phyloP scores from a whole-genome alignment of 1,284 basidiomycete genomes.

The Irpex rosettiformis region DNA sequence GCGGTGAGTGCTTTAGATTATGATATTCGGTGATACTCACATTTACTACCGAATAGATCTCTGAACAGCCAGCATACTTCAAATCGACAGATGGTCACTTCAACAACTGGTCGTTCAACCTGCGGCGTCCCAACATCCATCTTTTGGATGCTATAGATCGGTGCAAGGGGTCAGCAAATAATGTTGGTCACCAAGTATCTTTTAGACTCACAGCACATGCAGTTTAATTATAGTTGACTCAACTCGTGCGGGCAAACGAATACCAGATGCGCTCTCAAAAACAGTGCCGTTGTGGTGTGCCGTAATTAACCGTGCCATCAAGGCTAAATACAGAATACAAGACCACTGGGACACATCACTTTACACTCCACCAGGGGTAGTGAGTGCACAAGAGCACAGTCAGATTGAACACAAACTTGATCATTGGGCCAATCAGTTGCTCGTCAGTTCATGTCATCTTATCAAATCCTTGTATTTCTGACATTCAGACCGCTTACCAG shows the following conservation, averaged over 20 bases:
- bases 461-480: not conserved
- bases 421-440: slow-evolving; percentile 62
- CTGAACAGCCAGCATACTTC: slow-evolving; percentile 69
- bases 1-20: slow-evolving; percentile 39
- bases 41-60: slow-evolving; percentile 16
- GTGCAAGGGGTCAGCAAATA: slow-evolving; percentile 51
- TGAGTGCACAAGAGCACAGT: slow-evolving; percentile 68
- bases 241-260: slow-evolving; percentile 89
- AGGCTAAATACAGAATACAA: slow-evolving; percentile 16
- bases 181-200: not conserved
- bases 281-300: slow-evolving; percentile 96
- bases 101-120: slow-evolving; percentile 83
- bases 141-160: slow-evolving; percentile 60
- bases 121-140: slow-evolving; percentile 84
- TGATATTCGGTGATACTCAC: not conserved
- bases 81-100: slow-evolving; percentile 97
- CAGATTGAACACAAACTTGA: slow-evolving; percentile 67
- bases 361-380: slow-evolving; percentile 62
- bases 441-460: slow-evolving; percentile 35
- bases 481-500: not conserved
- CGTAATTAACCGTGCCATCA: slow-evolving; percentile 78
- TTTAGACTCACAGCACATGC: not conserved
- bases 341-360: slow-evolving; percentile 49
- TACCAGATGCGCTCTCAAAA: slow-evolving; percentile 93
- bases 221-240: slow-evolving; percentile 91